Base-by-base conservation (phyloP, 2,329 filamentous ascomycete genomes). In the Penicillium sp. region DNA sequence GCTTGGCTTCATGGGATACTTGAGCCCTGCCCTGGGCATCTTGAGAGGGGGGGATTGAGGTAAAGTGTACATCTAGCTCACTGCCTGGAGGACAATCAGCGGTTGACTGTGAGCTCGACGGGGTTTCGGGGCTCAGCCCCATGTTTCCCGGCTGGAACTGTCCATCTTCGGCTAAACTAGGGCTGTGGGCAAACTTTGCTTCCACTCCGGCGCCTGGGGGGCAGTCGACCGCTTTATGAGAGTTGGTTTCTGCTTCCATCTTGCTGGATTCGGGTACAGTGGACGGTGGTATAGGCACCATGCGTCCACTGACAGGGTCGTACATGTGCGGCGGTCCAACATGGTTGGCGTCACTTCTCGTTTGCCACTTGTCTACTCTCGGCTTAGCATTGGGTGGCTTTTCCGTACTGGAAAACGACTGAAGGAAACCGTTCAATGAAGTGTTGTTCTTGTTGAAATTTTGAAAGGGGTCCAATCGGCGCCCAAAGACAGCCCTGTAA, bases 251-350 rank as follows among this genome's bases (percentile, higher is more conserved):
- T 47, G 29, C 13, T 34, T 26, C 32, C 42, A 48, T 38, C 10
- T 40, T 35, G 5, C 35, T 18, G 14, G 32, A 22, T 35, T 44
- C 22, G 13, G 14, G 31, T 16, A 18, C 26, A 8, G 43, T 38
- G 11, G 26, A 18, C 8, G 29, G 53, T 46, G 55, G 44, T 47
- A 60, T 61, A 2, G 66, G 70, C 8, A 72, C 64, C 71, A 78
- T 78, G 22, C 74, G 70, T 32, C 74, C 73, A 53, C 69, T 74
- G 34, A 78, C 73, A 9, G 76, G 76, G 39, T 78, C 76, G 58
- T 76, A 31, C 29, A 31, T 31, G 11, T 13, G 78, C 48, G 71
- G 66, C 55, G 71, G 68, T 9, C 37, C 38, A 26, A 50, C 57
- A 14, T 47, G 61, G 22, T 49, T 57, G n/a, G 20, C 16, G 14